Percentiles rank a stretch among this genome's conserved stretches.
Evolutionary conservation across 495 filamentous ascomycete species (phyloP).

Genomic region (Penicillium crystallinum): DNA sequence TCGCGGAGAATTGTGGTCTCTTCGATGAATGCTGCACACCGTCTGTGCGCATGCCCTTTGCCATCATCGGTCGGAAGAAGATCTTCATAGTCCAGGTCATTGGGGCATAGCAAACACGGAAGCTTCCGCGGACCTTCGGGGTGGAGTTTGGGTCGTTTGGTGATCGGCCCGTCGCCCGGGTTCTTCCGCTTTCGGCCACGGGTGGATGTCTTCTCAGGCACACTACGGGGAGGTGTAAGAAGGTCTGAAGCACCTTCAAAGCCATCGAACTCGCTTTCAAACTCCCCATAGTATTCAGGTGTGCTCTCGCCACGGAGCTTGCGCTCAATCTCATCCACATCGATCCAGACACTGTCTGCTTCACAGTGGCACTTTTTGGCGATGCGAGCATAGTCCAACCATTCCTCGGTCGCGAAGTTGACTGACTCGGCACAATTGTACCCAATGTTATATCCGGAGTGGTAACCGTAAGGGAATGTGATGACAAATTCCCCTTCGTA

Average conservation of each 20-base stretch:
- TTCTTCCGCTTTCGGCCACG: constrained; percentile 60
- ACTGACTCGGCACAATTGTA: constrained; percentile 99
- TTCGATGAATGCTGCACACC: constrained; percentile 85
- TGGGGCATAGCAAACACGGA: constrained; percentile 92
- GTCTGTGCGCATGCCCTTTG: constrained; percentile 71
- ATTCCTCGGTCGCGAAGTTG: constrained; percentile 93
- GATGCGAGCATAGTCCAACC: constrained; percentile 90
- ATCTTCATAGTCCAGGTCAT: constrained; percentile 79
- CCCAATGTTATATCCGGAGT: constrained; percentile 95
- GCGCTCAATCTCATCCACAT: constrained; percentile 89
- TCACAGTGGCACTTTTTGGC: constrained; percentile 98
- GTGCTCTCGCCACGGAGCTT: constrained; percentile 89
- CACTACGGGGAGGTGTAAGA: constrained; percentile 74
- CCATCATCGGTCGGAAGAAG: constrained; percentile 85
- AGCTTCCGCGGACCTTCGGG: constrained; percentile 65
- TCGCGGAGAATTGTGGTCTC: constrained; percentile 80
- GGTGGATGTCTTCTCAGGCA: constrained; percentile 55
- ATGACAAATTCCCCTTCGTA: constrained; percentile 98
- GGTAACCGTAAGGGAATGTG: constrained; percentile 96
- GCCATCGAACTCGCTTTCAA: constrained; percentile 59
- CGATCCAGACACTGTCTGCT: constrained; percentile 96
- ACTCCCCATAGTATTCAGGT: constrained; percentile 77
- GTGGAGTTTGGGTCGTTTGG: constrained; percentile 68
- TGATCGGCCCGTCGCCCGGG: constrained; percentile 54
- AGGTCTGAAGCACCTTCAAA: constrained; percentile 59